Conservation (phyloP, 805 yeast species). For the Suhomyces sp. region DNA sequence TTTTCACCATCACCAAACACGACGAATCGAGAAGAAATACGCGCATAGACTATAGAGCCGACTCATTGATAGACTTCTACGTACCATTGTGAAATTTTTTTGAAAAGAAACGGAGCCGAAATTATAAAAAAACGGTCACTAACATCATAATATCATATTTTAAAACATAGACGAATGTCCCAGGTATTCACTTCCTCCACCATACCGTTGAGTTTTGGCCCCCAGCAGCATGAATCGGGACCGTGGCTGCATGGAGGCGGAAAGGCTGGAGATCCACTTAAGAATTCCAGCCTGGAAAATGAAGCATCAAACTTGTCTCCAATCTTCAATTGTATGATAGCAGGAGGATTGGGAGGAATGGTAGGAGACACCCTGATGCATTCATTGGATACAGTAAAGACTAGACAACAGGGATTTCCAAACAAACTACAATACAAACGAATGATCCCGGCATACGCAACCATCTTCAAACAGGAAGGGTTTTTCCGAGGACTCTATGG, state of each 20-base stretch:
- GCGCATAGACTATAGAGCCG: too few relatives aligned
- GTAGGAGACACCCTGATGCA: constrained; percentile 94
- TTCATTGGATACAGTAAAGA: constrained; percentile 93
- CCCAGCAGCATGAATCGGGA: constrained; percentile 21
- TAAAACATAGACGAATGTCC: constrained; percentile 20
- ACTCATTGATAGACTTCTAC: too few relatives aligned
- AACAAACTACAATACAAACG: constrained; percentile 62
- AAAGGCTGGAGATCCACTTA: neutral
- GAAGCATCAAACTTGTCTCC: constrained; percentile 32
- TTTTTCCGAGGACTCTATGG: constrained; percentile 80
- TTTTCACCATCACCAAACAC: too few relatives aligned
- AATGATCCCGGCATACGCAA: constrained; percentile 72
- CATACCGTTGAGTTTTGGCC: constrained; percentile 34
- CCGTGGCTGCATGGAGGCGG: constrained; percentile 6
- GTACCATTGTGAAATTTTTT: too few relatives aligned
- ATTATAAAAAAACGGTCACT: too few relatives aligned
- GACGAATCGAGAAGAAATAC: too few relatives aligned
- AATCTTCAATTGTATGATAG: constrained; percentile 63
- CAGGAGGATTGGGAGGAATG: constrained; percentile 95
- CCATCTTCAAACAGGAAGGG: constrained; percentile 85
- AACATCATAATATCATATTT: neutral
- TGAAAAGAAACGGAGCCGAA: too few relatives aligned
- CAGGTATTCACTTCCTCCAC: constrained; percentile 31
- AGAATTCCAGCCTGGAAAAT: too few relatives aligned
- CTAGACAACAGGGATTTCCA: constrained; percentile 95